Percentiles rank a stretch among this genome's conserved stretches.
Conservation (phyloP, 2,329 filamentous ascomycete genomes). For the Neocucurbitaria cava region DNA sequence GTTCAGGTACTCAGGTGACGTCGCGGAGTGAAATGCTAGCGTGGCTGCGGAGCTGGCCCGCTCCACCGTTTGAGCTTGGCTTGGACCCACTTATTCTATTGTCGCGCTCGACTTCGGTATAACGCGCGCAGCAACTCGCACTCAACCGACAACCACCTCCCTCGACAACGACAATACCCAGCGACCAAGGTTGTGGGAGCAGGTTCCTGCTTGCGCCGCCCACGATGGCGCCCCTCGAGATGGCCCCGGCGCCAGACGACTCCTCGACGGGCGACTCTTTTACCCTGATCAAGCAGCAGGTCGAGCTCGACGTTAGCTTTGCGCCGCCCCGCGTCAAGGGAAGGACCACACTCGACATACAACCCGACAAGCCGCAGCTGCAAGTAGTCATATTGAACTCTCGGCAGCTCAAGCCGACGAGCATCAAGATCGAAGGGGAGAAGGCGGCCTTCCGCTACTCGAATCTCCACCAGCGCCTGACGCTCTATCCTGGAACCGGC, state of each 20-base stretch:
- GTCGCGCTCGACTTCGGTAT: not conserved
- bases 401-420: constrained; percentile 65
- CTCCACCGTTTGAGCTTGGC: not conserved
- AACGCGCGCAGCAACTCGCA: not conserved
- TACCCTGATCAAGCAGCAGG: constrained; percentile 79
- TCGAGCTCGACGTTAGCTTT: constrained; percentile 91
- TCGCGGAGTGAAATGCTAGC: not conserved
- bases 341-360: constrained; percentile 80
- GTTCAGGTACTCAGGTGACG: not conserved
- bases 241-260: constrained; percentile 38
- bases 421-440: constrained; percentile 55
- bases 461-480: constrained; percentile 73
- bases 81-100: not conserved
- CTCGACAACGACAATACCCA: constrained; percentile 4
- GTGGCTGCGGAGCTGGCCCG: not conserved
- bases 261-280: constrained; percentile 50
- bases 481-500: constrained; percentile 66
- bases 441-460: constrained; percentile 51
- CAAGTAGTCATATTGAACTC: constrained; percentile 65
- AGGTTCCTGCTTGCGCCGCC: constrained; percentile 36
- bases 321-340: constrained; percentile 75
- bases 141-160: constrained; percentile 1
- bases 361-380: constrained; percentile 65
- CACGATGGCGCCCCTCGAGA: constrained; percentile 40
- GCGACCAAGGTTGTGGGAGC: constrained; percentile 22